These are phyloP conservation scores for Lachancea lanzarotensis DNA, from an alignment of 805 yeast species.

Conservation along the genomic window DNA sequence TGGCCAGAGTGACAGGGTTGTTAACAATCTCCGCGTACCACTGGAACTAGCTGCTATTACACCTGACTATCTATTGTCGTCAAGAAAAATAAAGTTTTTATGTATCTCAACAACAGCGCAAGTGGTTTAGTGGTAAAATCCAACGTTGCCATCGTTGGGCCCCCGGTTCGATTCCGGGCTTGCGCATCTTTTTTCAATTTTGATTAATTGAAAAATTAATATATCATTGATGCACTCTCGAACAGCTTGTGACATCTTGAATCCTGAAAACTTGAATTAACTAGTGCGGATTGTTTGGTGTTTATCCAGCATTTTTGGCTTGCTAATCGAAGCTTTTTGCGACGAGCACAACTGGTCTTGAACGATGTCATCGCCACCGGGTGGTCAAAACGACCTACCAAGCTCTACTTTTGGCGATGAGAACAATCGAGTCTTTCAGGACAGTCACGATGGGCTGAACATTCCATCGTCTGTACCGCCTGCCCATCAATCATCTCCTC, in stretches of 20 bases:
- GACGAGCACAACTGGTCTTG: not conserved
- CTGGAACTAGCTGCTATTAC: too few species aligned
- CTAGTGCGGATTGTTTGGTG: too few species aligned
- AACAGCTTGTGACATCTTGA: not conserved
- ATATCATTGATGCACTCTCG: not conserved
- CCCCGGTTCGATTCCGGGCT: conserved; percentile 15
- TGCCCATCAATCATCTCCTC: conserved; percentile 20
- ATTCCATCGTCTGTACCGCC: conserved; percentile 8
- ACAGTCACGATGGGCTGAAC: conserved; percentile 1
- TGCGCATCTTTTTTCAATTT: conserved; percentile 7
- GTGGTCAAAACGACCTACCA: not conserved
- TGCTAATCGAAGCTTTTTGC: not conserved
- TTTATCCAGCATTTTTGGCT: too few species aligned
- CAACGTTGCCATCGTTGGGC: conserved; percentile 14
- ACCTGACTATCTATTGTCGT: too few species aligned
- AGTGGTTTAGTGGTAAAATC: conserved; percentile 13
- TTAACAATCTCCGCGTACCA: too few species aligned
- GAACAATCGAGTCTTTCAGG: conserved; percentile 6
- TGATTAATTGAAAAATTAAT: not conserved
- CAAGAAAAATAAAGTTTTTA: too few species aligned
- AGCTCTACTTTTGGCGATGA: conserved; percentile 2
- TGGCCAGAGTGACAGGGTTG: too few species aligned
- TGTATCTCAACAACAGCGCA: conserved; percentile 7
- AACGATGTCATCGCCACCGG: conserved; percentile 8
- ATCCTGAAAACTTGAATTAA: too few species aligned